A percentile compares a stretch with the other conserved stretches of the same genome.
Conservation (phyloP, 179 eudicot species). For the Beta macrorhiza region DNA sequence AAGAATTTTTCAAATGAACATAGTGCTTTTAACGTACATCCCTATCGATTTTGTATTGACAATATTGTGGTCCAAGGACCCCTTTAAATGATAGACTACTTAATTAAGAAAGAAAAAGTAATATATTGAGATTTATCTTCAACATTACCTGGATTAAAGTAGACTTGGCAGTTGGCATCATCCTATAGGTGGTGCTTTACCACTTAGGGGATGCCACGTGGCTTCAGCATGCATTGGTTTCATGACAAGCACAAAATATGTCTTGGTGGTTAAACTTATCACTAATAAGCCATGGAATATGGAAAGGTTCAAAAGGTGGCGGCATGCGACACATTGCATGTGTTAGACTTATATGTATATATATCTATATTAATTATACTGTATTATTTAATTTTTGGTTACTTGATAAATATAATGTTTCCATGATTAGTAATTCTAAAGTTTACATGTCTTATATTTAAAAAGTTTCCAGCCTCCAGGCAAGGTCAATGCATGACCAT, state of each 20-base stretch:
- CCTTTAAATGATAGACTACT: not conserved
- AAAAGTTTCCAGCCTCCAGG: not conserved
- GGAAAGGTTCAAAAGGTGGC: slow-evolving; percentile 6
- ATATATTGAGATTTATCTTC: not conserved
- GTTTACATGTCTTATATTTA: not conserved
- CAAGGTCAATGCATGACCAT: slow-evolving; percentile 15
- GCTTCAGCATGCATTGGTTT: slow-evolving; percentile 19
- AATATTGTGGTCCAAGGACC: slow-evolving; percentile 9
- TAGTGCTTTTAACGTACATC: slow-evolving; percentile 5
- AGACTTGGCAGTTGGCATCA: slow-evolving; percentile 14
- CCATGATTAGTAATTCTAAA: slow-evolving; percentile 14
- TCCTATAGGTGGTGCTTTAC: slow-evolving; percentile 19
- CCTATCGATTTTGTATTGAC: slow-evolving; percentile 5
- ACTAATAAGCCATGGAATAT: not conserved
- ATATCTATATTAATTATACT: too few relatives aligned
- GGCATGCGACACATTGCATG: slow-evolving; percentile 14
- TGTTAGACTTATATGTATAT: not conserved
- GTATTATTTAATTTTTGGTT: too few relatives aligned
- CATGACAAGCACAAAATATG: slow-evolving; percentile 23
- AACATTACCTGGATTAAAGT: slow-evolving; percentile 7
- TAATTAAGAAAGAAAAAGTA: not conserved
- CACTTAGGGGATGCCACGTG: slow-evolving; percentile 23
- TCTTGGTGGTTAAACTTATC: not conserved
- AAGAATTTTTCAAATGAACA: not conserved
- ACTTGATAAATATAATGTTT: not conserved